Evolutionary conservation across 176 grass and related monocot species (phyloP).

Genomic region (Triticum urartu): DNA sequence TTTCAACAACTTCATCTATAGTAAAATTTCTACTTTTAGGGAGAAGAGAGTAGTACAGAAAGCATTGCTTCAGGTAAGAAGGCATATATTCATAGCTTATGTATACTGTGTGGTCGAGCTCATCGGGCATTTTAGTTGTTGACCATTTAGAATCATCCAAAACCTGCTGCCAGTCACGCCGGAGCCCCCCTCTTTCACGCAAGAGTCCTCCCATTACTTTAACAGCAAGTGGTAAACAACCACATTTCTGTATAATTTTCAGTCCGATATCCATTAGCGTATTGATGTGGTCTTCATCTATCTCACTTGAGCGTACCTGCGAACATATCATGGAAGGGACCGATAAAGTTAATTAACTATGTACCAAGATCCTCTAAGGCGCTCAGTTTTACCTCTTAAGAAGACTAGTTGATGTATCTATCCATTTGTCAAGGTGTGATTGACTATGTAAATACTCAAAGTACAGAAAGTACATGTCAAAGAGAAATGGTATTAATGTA

Average conservation of each 20-base stretch:
- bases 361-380: no score
- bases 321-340: no score
- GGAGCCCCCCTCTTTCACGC: not conserved
- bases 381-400: no score
- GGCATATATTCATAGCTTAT: no score
- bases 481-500: no score
- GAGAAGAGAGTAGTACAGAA: not conserved
- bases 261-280: not conserved
- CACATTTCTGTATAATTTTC: not conserved
- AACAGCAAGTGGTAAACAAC: not conserved
- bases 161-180: not conserved
- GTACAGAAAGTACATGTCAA: no score
- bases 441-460: no score
- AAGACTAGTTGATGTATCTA: no score
- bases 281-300: not conserved
- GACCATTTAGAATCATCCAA: not conserved
- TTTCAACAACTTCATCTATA: not conserved
- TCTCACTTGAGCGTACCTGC: not conserved
- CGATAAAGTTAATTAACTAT: not conserved
- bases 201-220: not conserved
- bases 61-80: not conserved
- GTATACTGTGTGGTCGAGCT: not conserved
- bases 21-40: rapidly evolving
- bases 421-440: no score
- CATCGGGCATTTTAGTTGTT: not conserved